Conservation (phyloP, 2,329 filamentous ascomycete genomes). For the Ophiocordyceps camponoti-leonardi region DNA sequence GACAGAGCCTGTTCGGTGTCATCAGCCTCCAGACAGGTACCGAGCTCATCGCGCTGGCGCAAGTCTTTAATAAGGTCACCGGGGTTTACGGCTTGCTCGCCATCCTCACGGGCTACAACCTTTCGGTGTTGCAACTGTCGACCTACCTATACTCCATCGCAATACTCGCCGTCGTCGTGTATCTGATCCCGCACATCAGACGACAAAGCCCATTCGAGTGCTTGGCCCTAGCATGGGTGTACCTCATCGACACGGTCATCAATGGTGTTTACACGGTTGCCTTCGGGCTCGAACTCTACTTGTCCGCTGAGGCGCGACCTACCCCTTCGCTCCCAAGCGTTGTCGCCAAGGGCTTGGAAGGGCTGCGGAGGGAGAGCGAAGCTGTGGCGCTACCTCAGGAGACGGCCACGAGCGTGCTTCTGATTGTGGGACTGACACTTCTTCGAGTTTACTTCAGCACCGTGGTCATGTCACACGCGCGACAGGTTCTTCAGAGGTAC, state of each 20-base stretch:
- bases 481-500: constrained; percentile 57
- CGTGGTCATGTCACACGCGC: constrained; percentile 68
- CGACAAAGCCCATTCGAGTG: constrained; percentile 63
- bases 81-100: constrained; percentile 83
- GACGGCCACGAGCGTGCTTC: constrained; percentile 57
- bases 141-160: constrained; percentile 81
- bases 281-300: constrained; percentile 77
- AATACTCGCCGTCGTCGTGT: constrained; percentile 48
- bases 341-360: constrained; percentile 16
- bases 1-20: constrained; percentile 66
- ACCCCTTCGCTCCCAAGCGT: constrained; percentile 8
- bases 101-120: constrained; percentile 68
- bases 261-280: constrained; percentile 68
- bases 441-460: constrained; percentile 71
- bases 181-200: constrained; percentile 66
- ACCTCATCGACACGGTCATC: constrained; percentile 64
- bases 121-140: constrained; percentile 68
- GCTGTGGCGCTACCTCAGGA: constrained; percentile 28
- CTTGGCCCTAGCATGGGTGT: constrained; percentile 69
- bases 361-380: constrained; percentile 15
- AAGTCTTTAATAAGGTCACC: constrained; percentile 84
- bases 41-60: constrained; percentile 65
- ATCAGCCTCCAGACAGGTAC: constrained; percentile 77
- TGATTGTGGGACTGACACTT: constrained; percentile 58
- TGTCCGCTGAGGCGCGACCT: constrained; percentile 26